Evolutionary conservation across 768 basidiomycete species (phyloP).

Genomic region (Leccinum uliginosum): DNA sequence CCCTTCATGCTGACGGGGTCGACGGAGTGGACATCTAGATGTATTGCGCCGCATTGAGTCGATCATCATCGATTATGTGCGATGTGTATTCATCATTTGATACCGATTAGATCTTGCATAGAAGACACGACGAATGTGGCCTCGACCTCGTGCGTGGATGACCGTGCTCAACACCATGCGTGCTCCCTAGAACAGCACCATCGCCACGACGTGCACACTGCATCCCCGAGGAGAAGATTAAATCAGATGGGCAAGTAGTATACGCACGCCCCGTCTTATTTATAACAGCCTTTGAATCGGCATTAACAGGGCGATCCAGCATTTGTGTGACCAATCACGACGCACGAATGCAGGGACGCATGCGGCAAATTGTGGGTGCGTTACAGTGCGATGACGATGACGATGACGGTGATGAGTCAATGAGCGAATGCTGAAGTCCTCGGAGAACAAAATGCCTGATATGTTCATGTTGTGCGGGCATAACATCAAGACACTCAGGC

Average conservation of each 20-base stretch:
- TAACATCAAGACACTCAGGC: background rate
- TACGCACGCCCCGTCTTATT: background rate
- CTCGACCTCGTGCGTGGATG: conserved; percentile 1
- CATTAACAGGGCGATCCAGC: background rate
- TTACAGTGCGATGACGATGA: background rate
- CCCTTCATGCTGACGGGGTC: background rate
- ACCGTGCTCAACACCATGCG: background rate
- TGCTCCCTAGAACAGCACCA: background rate
- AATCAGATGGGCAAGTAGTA: background rate
- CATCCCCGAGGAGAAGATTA: background rate
- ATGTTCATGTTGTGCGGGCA: background rate
- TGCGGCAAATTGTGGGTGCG: background rate
- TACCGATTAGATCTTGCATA: background rate
- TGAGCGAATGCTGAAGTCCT: conserved; percentile 3
- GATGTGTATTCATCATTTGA: background rate
- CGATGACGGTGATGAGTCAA: background rate
- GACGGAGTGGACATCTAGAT: background rate
- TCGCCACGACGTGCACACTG: background rate
- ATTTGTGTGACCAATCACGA: background rate
- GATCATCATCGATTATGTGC: conserved; percentile 1
- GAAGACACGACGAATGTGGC: background rate
- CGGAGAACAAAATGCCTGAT: conserved; percentile 4
- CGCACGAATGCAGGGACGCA: background rate
- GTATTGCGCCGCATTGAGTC: background rate
- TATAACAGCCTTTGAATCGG: background rate